These are phyloP conservation scores for Beauveria bassiana DNA, from an alignment of 2,329 filamentous ascomycete species.

Conservation along the genomic window DNA sequence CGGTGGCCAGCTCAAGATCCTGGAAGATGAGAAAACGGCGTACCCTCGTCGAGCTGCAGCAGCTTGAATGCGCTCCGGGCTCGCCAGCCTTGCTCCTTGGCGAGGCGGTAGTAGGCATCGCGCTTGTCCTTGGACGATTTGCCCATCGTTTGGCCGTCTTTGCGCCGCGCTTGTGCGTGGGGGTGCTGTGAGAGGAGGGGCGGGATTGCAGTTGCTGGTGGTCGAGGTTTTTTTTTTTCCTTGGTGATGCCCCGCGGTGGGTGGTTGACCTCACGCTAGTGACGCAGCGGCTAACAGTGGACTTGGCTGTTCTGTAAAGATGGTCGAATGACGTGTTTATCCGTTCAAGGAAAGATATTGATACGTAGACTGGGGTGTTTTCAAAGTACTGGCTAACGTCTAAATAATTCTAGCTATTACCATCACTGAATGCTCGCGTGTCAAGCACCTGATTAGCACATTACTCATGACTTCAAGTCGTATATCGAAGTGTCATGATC, in stretches of 20 bases:
- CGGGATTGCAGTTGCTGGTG: background rate
- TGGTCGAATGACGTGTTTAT: background rate
- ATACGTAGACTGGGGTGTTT: too few species aligned
- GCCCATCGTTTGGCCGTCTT: conserved; percentile 52
- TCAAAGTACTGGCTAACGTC: too few species aligned
- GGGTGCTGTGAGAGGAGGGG: background rate
- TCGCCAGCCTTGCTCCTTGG: conserved; percentile 98
- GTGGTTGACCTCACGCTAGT: background rate
- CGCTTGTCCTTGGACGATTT: conserved; percentile 99
- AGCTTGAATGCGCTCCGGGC: conserved; percentile 95
- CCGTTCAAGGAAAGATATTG: too few species aligned
- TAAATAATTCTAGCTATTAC: too few species aligned
- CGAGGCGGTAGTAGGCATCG: conserved; percentile 93
- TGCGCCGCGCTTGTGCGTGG: background rate
- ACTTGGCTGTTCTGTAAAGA: too few species aligned
- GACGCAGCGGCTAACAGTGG: background rate
- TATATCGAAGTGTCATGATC: too few species aligned
- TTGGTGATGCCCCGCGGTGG: conserved; percentile 2
- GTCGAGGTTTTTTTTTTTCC: background rate
- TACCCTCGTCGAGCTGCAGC: conserved; percentile 81
- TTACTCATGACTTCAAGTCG: too few species aligned
- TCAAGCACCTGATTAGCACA: too few species aligned
- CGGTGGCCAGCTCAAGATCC: background rate
- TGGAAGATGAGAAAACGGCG: conserved; percentile 1
- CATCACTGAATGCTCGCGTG: too few species aligned